phyloP scores from a whole-genome alignment of 805 yeast species.

The Candida sphagnicola region DNA sequence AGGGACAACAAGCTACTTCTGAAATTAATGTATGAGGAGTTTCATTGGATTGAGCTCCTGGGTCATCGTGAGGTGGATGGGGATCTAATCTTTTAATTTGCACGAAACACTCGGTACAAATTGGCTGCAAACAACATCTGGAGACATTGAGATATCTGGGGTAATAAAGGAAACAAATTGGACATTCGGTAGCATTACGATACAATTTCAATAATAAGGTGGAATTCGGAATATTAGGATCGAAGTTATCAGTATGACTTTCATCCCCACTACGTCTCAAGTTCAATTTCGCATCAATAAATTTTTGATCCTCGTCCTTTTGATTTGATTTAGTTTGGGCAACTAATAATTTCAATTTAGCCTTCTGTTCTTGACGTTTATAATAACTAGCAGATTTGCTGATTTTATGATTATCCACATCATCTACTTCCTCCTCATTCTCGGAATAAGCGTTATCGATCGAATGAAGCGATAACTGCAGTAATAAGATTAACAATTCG shows the following conservation, averaged over 20 bases:
- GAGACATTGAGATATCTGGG: constrained; percentile 76
- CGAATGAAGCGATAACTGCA: constrained; percentile 55
- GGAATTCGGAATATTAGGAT: constrained; percentile 30
- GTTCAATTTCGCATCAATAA: constrained; percentile 19
- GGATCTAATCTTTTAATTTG: constrained; percentile 91
- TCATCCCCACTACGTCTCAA: constrained; percentile 14
- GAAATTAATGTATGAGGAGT: constrained; percentile 66
- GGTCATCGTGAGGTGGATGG: constrained; percentile 79
- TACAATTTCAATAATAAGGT: constrained; percentile 59
- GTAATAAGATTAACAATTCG: constrained; percentile 50
- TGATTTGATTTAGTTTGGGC: constrained; percentile 24
- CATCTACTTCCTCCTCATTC: constrained; percentile 57
- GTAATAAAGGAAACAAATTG: constrained; percentile 86
- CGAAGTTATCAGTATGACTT: background rate
- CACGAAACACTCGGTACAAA: constrained; percentile 95
- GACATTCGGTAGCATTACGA: constrained; percentile 75
- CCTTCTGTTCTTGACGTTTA: constrained; percentile 49
- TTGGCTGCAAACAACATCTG: constrained; percentile 88
- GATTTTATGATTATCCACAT: constrained; percentile 56
- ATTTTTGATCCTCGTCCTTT: constrained; percentile 33
- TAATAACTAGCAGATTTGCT: constrained; percentile 44
- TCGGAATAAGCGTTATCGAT: constrained; percentile 44
- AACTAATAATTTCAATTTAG: constrained; percentile 37
- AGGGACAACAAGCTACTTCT: constrained; percentile 90
- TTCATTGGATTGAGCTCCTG: constrained; percentile 15